Conservation (phyloP, 2,329 filamentous ascomycete genomes). For the Pezicula rhizophila region DNA sequence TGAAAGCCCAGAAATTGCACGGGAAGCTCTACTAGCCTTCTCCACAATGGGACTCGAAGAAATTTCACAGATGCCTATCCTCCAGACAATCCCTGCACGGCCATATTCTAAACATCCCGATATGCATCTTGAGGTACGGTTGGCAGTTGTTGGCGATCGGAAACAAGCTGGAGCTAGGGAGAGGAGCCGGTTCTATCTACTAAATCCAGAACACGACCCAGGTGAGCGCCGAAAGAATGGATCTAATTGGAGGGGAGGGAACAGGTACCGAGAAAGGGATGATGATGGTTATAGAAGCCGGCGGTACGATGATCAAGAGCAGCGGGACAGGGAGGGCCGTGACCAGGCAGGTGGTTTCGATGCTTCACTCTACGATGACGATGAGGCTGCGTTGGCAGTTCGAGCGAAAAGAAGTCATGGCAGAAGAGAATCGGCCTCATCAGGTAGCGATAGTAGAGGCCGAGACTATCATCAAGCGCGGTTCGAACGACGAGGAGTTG, state of each 20-base stretch:
- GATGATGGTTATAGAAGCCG: conserved; percentile 35
- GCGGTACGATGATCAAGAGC: conserved; percentile 38
- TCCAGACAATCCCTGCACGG: conserved; percentile 66
- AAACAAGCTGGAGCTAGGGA: conserved; percentile 75
- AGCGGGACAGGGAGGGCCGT: conserved; percentile 34
- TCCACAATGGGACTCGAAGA: conserved; percentile 44
- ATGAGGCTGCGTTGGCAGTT: conserved; percentile 31
- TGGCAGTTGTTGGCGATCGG: conserved; percentile 68
- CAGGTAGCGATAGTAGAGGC: conserved; percentile 24
- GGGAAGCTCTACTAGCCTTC: conserved; percentile 49
- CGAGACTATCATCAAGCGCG: conserved; percentile 8
- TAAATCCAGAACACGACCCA: conserved; percentile 84
- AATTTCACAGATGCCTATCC: conserved; percentile 46
- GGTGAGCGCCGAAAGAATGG: conserved; percentile 61
- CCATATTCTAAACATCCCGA: conserved; percentile 62
- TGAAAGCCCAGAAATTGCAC: conserved; percentile 43
- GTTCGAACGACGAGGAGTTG: conserved; percentile 6
- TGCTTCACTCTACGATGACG: conserved; percentile 79
- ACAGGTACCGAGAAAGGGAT: conserved; percentile 57
- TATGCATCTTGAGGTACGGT: conserved; percentile 63
- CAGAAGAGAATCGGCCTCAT: conserved; percentile 27
- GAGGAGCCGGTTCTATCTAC: conserved; percentile 83
- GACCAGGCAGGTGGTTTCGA: conserved; percentile 56
- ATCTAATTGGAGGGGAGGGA: conserved; percentile 35
- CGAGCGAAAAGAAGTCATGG: conserved; percentile 23